Percentiles rank a stretch among this genome's conserved stretches.
These are phyloP conservation scores for Solanum bulbocastanum DNA, from an alignment of 257 asterid species.

Conservation along the genomic window DNA sequence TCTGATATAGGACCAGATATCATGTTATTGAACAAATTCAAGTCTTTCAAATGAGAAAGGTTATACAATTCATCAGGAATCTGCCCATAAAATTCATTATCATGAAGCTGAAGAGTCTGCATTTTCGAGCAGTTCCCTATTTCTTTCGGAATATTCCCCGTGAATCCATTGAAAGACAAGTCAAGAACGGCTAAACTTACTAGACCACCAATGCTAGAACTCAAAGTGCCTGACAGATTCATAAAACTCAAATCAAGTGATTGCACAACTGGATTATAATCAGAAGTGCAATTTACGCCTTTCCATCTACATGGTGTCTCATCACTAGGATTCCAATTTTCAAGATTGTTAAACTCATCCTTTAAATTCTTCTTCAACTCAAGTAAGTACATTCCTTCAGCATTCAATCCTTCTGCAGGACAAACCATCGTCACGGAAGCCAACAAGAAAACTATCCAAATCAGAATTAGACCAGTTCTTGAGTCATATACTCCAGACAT, in stretches of 20 bases:
- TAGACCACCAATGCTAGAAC: slow-evolving; percentile 46
- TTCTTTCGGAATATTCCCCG: slow-evolving; percentile 60
- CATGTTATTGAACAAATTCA: slow-evolving; percentile 60
- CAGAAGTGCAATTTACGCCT: slow-evolving; percentile 64
- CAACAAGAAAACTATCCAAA: slow-evolving; percentile 25
- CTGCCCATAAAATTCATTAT: slow-evolving; percentile 44
- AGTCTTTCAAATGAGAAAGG: slow-evolving; percentile 25
- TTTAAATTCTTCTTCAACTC: slow-evolving; percentile 46
- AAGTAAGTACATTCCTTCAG: slow-evolving; percentile 50
- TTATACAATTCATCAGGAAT: slow-evolving; percentile 55
- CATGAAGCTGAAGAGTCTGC: slow-evolving; percentile 40
- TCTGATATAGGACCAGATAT: slow-evolving; percentile 60
- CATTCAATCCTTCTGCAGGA: slow-evolving; percentile 45
- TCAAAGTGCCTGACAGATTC: slow-evolving; percentile 69
- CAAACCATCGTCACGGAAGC: slow-evolving; percentile 15
- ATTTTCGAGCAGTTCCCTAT: slow-evolving; percentile 45
- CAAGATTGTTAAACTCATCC: slow-evolving; percentile 38
- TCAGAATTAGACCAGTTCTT: slow-evolving; percentile 19
- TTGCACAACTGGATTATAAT: slow-evolving; percentile 34
- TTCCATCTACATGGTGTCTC: slow-evolving; percentile 64
- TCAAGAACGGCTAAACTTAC: slow-evolving; percentile 39
- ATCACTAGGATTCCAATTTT: slow-evolving; percentile 60
- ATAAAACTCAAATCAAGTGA: slow-evolving; percentile 41
- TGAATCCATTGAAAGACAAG: slow-evolving; percentile 51
- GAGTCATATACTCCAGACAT: slow-evolving; percentile 37